Conservation (phyloP, 441 rosid species). For the Adansonia rubrostipa region DNA sequence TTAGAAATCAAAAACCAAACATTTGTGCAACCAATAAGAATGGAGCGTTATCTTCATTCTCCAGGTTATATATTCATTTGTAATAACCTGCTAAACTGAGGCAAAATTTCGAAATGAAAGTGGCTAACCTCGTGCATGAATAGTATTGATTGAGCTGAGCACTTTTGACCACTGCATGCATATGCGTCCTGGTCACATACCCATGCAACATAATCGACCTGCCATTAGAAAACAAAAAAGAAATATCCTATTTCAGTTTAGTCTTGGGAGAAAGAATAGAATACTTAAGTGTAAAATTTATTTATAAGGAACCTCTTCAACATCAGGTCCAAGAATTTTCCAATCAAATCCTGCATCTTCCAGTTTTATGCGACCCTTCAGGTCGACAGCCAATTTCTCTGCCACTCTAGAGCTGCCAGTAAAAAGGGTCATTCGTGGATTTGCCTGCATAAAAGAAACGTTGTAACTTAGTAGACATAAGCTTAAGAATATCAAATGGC, state of each 20-base stretch:
- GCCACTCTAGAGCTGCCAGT: slow-evolving; percentile 98
- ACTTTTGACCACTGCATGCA: slow-evolving; percentile 98
- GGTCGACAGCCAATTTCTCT: slow-evolving; percentile 89
- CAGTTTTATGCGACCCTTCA: slow-evolving; percentile 83
- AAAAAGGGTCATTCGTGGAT: slow-evolving; percentile 94
- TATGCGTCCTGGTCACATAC: slow-evolving; percentile 98
- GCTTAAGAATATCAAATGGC: neutral
- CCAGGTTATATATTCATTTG: neutral
- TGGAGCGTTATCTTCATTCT: neutral
- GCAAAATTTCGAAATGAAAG: slow-evolving; percentile 21
- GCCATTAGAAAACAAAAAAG: slow-evolving; percentile 35
- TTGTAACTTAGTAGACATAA: neutral
- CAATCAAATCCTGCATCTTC: slow-evolving; percentile 99
- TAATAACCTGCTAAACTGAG: neutral
- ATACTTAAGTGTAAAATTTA: neutral
- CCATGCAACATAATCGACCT: slow-evolving; percentile 98
- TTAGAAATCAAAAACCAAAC: neutral
- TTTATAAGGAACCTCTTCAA: slow-evolving; percentile 65
- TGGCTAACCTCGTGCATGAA: slow-evolving; percentile 90
- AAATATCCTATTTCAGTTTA: slow-evolving; percentile 22
- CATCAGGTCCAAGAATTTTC: slow-evolving; percentile 98
- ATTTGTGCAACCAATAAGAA: slow-evolving; percentile 15
- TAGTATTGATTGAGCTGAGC: slow-evolving; percentile 94
- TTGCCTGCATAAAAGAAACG: slow-evolving; percentile 53
- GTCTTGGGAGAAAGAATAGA: neutral